phyloP scores from a whole-genome alignment of 441 rosid species.

The Euphorbia schlechtendalii region DNA sequence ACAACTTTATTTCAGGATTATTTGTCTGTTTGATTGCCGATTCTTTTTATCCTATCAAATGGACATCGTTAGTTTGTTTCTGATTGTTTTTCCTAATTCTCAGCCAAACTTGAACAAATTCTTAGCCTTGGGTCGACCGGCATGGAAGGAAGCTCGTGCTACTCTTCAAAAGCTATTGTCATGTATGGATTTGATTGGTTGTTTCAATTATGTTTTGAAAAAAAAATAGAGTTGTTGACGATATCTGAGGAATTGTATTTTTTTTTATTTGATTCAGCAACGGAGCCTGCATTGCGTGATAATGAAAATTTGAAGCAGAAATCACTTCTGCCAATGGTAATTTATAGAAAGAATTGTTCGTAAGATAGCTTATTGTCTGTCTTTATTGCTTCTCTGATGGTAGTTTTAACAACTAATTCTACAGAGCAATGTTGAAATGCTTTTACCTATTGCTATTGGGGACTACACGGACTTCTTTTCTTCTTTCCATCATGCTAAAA shows the following conservation, averaged over 20 bases:
- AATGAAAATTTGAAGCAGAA: slow-evolving; percentile 49
- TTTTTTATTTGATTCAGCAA: slow-evolving; percentile 38
- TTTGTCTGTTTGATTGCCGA: not conserved
- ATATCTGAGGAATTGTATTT: not conserved
- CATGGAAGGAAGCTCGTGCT: slow-evolving; percentile 92
- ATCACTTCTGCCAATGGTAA: slow-evolving; percentile 62
- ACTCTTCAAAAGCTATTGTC: slow-evolving; percentile 72
- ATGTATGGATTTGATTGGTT: slow-evolving; percentile 28
- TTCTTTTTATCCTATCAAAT: not conserved
- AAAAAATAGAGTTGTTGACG: not conserved
- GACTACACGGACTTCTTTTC: slow-evolving; percentile 95
- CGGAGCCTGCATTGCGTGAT: slow-evolving; percentile 60
- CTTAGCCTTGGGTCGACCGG: slow-evolving; percentile 79
- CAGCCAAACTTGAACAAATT: slow-evolving; percentile 83
- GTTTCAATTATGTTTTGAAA: not conserved
- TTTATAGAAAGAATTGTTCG: not conserved
- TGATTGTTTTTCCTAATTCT: slow-evolving; percentile 19
- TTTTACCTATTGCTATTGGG: slow-evolving; percentile 77
- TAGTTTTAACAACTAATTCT: slow-evolving; percentile 13
- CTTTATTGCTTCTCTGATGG: slow-evolving; percentile 10
- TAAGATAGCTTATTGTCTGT: not conserved
- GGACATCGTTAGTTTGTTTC: slow-evolving; percentile 7
- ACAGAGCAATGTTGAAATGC: slow-evolving; percentile 72
- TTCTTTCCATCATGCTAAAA: slow-evolving; percentile 87
- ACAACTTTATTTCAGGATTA: not conserved